Conservation (phyloP, 805 yeast genomes). For the Blastobotrys terrestris region DNA sequence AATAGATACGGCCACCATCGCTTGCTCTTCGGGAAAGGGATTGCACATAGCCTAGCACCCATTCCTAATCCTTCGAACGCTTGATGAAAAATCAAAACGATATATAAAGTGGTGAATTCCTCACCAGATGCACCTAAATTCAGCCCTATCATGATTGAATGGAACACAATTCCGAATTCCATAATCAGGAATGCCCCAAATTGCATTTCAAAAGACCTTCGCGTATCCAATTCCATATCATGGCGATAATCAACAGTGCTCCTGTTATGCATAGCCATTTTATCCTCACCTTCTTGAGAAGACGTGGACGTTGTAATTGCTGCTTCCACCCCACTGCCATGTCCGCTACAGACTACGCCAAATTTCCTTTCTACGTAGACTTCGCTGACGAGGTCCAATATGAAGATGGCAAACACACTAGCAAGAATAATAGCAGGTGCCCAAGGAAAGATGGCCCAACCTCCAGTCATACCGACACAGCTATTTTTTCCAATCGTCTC, state of each 20-base stretch:
- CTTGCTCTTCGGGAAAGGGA: constrained; percentile 45
- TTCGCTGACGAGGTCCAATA: constrained; percentile 44
- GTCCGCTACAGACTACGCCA: constrained; percentile 22
- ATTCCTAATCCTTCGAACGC: constrained; percentile 75
- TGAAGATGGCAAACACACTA: constrained; percentile 40
- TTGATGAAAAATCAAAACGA: constrained; percentile 68
- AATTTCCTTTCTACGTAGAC: constrained; percentile 36
- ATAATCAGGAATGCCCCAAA: constrained; percentile 47
- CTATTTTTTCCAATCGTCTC: constrained; percentile 28
- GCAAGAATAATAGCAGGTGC: constrained; percentile 48
- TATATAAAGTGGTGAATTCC: constrained; percentile 56
- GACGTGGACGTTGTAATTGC: constrained; percentile 20
- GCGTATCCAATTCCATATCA: constrained; percentile 4
- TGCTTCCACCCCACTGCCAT: constrained; percentile 23
- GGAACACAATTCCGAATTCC: constrained; percentile 70
- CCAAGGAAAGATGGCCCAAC: constrained; percentile 51
- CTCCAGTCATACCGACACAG: constrained; percentile 39
- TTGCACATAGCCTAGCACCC: constrained; percentile 61
- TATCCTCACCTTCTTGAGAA: constrained; percentile 25
- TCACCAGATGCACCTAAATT: constrained; percentile 59
- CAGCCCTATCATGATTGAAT: constrained; percentile 68
- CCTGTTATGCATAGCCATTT: neutral
- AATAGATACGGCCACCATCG: constrained; percentile 48
- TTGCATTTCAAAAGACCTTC: constrained; percentile 26
- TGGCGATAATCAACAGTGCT: neutral